Base-by-base conservation (phyloP, 176 grass and related monocot genomes). In the Oryza officinalis region DNA sequence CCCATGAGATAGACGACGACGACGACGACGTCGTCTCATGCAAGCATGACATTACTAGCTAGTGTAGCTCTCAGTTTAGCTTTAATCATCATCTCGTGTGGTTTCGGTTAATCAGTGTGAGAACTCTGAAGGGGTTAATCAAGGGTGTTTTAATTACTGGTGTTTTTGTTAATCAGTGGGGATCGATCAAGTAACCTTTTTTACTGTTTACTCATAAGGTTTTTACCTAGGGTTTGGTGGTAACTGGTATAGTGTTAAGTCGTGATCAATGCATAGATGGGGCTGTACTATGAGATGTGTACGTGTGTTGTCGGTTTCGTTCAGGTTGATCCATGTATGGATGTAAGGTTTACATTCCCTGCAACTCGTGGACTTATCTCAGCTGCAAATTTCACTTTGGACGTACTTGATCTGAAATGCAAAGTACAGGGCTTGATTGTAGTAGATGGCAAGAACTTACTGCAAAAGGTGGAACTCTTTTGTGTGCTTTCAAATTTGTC, bases 1-100 rank as follows among this genome's bases (percentile, higher is more conserved):
- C 81, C 87, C 84, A 52, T 87, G 76, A 83, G 37, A 61, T 23
- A 23, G 57, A 61, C 57, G 57, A 61, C 57, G 57, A 11, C 30
- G 52, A n/a, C 61, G 82, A 8, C 23, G 41, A 13, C 69, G 41
- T 8, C 50, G 70, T 63, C 43, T 25, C 66, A 72, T 68, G 84
- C 43, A 74, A 74, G 84, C 43, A 74, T 79, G 84, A 90, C 61
- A 69, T 3, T 60, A 83, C 38, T 66, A 67, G 74, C 38, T 66
- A 67, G 74, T 61, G 68, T 86, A 90, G 74, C 67, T 83, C 63
- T 83, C 63, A 83, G 47, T 75, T 33, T 78, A 87, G 30, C 50
- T 44, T 74, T 80, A 71, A 63, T 76, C 86, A 63, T 76, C 82
- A 86, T 79, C 47, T 83, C 17, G 20, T 74, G 37, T 78, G 37